Evolutionary conservation across 140 eudicot genomes (phyloP).

Genomic region (Anethum foeniculum): DNA sequence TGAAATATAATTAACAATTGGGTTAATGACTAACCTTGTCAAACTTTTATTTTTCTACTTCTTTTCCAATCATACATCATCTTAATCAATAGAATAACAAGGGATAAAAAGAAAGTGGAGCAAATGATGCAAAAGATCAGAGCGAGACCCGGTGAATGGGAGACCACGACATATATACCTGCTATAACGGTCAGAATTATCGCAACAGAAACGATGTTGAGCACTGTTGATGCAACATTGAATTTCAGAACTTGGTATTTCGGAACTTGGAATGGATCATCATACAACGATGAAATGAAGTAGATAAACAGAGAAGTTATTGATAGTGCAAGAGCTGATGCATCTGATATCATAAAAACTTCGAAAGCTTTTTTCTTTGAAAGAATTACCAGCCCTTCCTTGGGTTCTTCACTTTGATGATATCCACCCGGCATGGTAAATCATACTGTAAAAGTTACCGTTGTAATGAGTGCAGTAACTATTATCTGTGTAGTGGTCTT

Average conservation of each 20-base stretch:
- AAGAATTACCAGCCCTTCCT: not conserved
- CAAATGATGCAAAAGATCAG: not conserved
- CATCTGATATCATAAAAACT: not conserved
- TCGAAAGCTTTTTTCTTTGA: not conserved
- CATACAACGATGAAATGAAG: not conserved
- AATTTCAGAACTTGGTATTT: not conserved
- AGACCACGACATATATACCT: not conserved
- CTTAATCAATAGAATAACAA: not conserved
- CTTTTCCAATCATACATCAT: not conserved
- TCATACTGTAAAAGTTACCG: not conserved
- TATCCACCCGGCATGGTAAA: slow-evolving; percentile 2
- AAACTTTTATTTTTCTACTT: not conserved
- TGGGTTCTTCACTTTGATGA: not conserved
- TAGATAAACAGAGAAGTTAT: not conserved
- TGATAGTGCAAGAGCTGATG: not conserved
- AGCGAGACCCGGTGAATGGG: not conserved
- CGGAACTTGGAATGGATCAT: not conserved
- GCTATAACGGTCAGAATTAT: not conserved
- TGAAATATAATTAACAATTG: not conserved
- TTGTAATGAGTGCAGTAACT: not conserved
- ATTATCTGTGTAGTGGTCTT: not conserved
- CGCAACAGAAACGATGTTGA: not conserved
- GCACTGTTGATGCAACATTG: not conserved
- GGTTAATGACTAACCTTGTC: not conserved
- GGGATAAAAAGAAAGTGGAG: not conserved